A percentile compares a stretch with the other conserved stretches of the same genome.
Conservation (phyloP, 1,139 yeast genomes). For the Yamadazyma atmosphaerica region DNA sequence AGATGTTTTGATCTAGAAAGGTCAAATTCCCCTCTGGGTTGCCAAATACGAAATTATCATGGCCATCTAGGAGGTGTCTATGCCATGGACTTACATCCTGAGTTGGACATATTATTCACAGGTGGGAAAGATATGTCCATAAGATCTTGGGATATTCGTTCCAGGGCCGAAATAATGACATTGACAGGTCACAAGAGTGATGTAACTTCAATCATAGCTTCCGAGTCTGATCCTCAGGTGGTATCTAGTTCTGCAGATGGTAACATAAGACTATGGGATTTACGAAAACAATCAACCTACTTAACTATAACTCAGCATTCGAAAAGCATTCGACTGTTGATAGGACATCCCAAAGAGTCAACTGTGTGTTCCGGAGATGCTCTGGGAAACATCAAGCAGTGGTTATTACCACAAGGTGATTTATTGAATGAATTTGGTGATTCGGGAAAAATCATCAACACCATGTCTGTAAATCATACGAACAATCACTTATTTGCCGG, state of each 20-base stretch:
- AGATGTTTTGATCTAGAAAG: slow-evolving; percentile 96
- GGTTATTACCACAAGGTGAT: slow-evolving; percentile 80
- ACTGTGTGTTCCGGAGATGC: slow-evolving; percentile 78
- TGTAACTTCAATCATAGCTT: slow-evolving; percentile 66
- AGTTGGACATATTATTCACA: slow-evolving; percentile 78
- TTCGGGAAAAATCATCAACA: slow-evolving; percentile 54
- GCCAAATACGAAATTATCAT: slow-evolving; percentile 77
- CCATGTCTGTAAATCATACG: slow-evolving; percentile 59
- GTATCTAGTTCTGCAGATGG: slow-evolving; percentile 82
- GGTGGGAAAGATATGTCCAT: slow-evolving; percentile 91
- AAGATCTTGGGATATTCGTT: slow-evolving; percentile 91
- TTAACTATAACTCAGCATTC: slow-evolving; percentile 80
- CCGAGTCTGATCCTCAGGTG: slow-evolving; percentile 80
- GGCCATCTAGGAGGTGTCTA: slow-evolving; percentile 94
- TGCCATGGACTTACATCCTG: slow-evolving; percentile 82
- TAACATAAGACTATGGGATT: slow-evolving; percentile 86
- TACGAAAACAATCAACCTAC: slow-evolving; percentile 38
- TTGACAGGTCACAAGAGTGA: slow-evolving; percentile 82
- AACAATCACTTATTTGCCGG: slow-evolving; percentile 79
- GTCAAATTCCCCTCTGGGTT: slow-evolving; percentile 58
- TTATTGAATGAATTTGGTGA: slow-evolving; percentile 48
- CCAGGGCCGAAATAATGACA: slow-evolving; percentile 72
- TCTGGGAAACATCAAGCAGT: slow-evolving; percentile 77
- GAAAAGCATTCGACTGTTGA: slow-evolving; percentile 75
- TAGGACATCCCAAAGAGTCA: slow-evolving; percentile 67